A percentile compares a stretch with the other conserved stretches of the same genome.
These are phyloP conservation scores for Metschnikowia hibisci DNA, from an alignment of 805 yeast genomes.

Conservation along the genomic window DNA sequence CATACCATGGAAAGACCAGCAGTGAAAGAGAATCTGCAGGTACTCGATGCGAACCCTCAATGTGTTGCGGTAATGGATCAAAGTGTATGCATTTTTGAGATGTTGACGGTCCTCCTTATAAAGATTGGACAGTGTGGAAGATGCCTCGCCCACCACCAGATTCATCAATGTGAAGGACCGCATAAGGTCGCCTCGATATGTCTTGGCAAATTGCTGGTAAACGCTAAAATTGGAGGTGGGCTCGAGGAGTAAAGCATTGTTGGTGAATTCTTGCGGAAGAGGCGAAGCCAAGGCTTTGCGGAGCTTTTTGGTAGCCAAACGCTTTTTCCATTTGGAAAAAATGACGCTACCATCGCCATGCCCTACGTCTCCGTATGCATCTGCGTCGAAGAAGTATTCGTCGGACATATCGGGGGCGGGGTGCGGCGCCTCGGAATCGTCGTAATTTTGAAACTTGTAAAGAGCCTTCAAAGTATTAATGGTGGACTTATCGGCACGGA, in stretches of 20 bases:
- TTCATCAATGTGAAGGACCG: conserved; percentile 30
- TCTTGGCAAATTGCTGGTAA: conserved; percentile 17
- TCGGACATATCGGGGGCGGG: conserved; percentile 5
- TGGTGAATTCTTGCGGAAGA: conserved; percentile 19
- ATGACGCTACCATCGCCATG: conserved; percentile 7
- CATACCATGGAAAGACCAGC: conserved; percentile 41
- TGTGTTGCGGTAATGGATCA: conserved; percentile 27
- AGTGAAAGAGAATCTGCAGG: conserved; percentile 35
- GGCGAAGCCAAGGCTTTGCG: conserved; percentile 14
- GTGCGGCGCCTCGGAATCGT: conserved; percentile 11
- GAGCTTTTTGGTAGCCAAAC: conserved; percentile 15
- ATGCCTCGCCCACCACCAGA: conserved; percentile 35
- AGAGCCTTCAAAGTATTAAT: conserved; percentile 26
- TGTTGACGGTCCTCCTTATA: conserved; percentile 21
- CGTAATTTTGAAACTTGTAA: conserved; percentile 28
- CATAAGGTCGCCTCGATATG: conserved; percentile 23
- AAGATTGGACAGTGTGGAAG: conserved; percentile 25
- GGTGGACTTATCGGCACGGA: conserved; percentile 22
- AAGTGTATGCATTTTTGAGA: conserved; percentile 5
- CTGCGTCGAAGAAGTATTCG: conserved; percentile 25
- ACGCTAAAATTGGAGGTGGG: conserved; percentile 24
- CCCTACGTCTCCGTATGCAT: conserved; percentile 28
- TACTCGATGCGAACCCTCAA: conserved; percentile 38
- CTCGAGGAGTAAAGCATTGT: conserved; percentile 38
- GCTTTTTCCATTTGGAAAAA: conserved; percentile 20